Percentiles rank a stretch among this genome's conserved stretches.
These are phyloP conservation scores for Tolypocladium nubicola DNA, from an alignment of 2,329 filamentous ascomycete species.

Conservation along the genomic window DNA sequence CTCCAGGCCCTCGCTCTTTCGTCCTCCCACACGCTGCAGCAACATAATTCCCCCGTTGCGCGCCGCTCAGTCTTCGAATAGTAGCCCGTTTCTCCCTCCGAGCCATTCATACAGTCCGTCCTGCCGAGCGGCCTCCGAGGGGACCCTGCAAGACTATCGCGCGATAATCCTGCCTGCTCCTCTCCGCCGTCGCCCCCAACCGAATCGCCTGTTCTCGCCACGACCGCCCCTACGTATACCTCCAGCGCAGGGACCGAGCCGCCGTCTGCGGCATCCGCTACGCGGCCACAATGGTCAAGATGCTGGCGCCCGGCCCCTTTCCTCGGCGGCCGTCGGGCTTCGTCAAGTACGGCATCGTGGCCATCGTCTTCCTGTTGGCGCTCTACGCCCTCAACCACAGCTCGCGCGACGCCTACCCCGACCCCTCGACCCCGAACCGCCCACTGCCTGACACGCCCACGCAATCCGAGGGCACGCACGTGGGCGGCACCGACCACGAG, in stretches of 20 bases:
- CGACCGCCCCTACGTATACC: not conserved
- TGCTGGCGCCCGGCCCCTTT: conserved; percentile 4
- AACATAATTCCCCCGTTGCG: not conserved
- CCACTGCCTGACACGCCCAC: not conserved
- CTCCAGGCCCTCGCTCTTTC: not conserved
- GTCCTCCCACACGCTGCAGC: not conserved
- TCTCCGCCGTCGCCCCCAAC: not conserved
- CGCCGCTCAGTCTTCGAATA: not conserved
- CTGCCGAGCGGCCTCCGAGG: not conserved
- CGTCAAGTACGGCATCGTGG: conserved; percentile 28
- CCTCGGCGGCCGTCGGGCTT: conserved; percentile 24
- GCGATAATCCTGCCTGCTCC: not conserved
- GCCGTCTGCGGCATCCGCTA: not conserved
- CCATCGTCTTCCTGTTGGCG: conserved; percentile 21
- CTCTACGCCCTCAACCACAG: conserved; percentile 16
- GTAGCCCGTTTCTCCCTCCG: not conserved
- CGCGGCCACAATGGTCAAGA: conserved; percentile 4
- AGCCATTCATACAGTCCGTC: not conserved
- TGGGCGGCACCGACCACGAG: not conserved
- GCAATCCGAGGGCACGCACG: not conserved
- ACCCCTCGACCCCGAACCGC: not conserved
- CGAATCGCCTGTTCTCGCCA: not conserved
- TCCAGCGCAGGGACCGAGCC: not conserved
- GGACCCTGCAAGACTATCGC: not conserved
- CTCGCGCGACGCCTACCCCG: conserved; percentile 7